These are phyloP conservation scores for Spathaspora arborariae DNA, from an alignment of 805 yeast species.

Conservation along the genomic window DNA sequence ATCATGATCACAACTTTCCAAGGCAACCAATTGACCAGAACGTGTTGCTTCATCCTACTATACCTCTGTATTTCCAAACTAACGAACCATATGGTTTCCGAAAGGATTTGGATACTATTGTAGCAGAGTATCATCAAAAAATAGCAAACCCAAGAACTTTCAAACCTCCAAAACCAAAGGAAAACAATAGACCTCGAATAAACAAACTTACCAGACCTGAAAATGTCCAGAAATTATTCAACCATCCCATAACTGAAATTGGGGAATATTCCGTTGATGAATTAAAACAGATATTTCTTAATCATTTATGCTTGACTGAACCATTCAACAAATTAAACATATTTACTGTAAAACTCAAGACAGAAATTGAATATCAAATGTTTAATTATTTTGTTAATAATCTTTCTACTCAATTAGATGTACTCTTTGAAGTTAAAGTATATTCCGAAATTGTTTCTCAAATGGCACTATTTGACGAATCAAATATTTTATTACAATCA, in stretches of 20 bases:
- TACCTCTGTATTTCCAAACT: not conserved
- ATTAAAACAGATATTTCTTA: slow-evolving; percentile 1
- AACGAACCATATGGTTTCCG: not conserved
- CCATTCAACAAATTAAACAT: slow-evolving; percentile 1
- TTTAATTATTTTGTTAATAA: slow-evolving; percentile 31
- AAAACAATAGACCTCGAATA: slow-evolving; percentile 34
- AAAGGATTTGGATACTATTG: not conserved
- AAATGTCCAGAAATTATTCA: slow-evolving; percentile 4
- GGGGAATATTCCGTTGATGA: slow-evolving; percentile 3
- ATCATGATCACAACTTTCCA: not conserved
- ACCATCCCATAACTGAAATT: slow-evolving; percentile 22
- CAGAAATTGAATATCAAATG: slow-evolving; percentile 25
- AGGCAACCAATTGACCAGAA: not conserved
- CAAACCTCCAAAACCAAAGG: slow-evolving; percentile 35
- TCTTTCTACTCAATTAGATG: slow-evolving; percentile 27
- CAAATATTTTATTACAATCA: slow-evolving; percentile 34
- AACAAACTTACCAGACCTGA: slow-evolving; percentile 20
- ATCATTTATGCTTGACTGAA: not conserved
- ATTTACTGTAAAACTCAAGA: slow-evolving; percentile 11
- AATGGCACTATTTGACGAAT: slow-evolving; percentile 35
- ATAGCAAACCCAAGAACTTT: slow-evolving; percentile 13
- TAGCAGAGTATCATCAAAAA: not conserved
- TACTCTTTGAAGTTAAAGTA: slow-evolving; percentile 25
- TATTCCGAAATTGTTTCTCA: slow-evolving; percentile 31
- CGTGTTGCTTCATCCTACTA: not conserved